Evolutionary conservation across 2,329 filamentous ascomycete genomes (phyloP).

Genomic region (Claviceps sorghi): DNA sequence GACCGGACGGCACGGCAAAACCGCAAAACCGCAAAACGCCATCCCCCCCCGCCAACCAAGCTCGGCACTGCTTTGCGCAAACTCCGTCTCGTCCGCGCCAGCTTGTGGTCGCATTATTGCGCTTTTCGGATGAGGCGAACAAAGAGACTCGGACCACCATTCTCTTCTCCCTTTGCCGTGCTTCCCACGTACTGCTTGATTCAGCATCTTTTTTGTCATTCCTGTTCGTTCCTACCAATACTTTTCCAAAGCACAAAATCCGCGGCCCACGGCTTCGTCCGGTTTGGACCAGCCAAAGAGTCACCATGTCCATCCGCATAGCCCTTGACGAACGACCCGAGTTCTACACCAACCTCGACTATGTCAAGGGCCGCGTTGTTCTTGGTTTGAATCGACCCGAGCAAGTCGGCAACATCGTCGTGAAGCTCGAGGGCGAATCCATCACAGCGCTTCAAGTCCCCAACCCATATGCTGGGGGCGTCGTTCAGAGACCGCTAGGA

Average conservation of each 20-base stretch:
- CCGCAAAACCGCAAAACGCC: too few species aligned
- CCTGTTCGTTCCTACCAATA: background rate
- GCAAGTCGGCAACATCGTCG: constrained; percentile 55
- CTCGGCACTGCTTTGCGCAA: too few species aligned
- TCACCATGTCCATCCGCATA: constrained; percentile 51
- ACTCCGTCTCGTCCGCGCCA: too few species aligned
- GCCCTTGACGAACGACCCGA: constrained; percentile 50
- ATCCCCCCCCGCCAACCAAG: too few species aligned
- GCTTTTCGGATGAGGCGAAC: too few species aligned
- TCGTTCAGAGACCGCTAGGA: constrained; percentile 17
- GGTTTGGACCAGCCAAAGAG: constrained; percentile 1
- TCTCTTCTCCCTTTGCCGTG: too few species aligned
- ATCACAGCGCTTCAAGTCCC: constrained; percentile 47
- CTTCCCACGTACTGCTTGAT: too few species aligned
- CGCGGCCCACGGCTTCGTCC: background rate
- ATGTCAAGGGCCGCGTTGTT: constrained; percentile 48
- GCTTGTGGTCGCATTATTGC: too few species aligned
- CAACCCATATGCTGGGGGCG: constrained; percentile 27
- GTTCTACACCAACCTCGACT: constrained; percentile 70
- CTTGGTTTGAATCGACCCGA: constrained; percentile 50
- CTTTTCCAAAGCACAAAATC: background rate
- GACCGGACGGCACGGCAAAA: too few species aligned
- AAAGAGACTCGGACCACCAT: too few species aligned
- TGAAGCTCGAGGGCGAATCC: constrained; percentile 73
- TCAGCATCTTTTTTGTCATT: background rate